Conservation (phyloP, 176 grass and related monocot species). For the Dactylis glomerata region DNA sequence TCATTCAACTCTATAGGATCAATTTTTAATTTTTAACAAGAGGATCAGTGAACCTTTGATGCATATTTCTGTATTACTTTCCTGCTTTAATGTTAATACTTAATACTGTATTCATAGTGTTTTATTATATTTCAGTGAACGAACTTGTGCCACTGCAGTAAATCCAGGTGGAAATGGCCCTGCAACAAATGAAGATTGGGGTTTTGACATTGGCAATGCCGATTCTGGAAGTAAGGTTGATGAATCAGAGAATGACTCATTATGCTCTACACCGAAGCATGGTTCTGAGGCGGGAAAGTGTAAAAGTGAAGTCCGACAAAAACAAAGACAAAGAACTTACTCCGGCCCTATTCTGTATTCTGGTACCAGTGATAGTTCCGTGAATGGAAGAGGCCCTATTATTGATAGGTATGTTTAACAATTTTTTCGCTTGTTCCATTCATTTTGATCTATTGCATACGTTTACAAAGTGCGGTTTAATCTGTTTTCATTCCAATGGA, state of each 20-base stretch:
- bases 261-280: conserved; percentile 56
- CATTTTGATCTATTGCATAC: neutral
- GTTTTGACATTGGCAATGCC: conserved; percentile 17
- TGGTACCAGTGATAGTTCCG: conserved; percentile 24
- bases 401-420: conserved; percentile 51
- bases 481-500: neutral
- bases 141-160: conserved; percentile 23
- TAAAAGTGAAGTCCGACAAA: conserved; percentile 53
- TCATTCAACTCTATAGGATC: conserved; percentile 1
- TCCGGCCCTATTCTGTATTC: conserved; percentile 62
- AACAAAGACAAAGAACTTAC: conserved; percentile 46
- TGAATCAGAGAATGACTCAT: conserved; percentile 40
- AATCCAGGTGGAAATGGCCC: conserved; percentile 19
- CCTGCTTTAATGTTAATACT: neutral
- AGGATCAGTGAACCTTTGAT: conserved; percentile 17
- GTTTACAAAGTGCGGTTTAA: neutral
- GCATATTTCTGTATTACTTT: neutral
- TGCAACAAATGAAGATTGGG: neutral
- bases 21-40: conserved; percentile 1
- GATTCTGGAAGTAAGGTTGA: conserved; percentile 38
- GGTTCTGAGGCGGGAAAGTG: conserved; percentile 29
- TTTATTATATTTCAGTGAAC: conserved; percentile 52
- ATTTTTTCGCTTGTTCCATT: neutral
- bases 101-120: conserved; percentile 27
- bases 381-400: conserved; percentile 42